These are phyloP conservation scores for Calvatia gigantea DNA, from an alignment of 768 basidiomycete genomes.

Conservation along the genomic window DNA sequence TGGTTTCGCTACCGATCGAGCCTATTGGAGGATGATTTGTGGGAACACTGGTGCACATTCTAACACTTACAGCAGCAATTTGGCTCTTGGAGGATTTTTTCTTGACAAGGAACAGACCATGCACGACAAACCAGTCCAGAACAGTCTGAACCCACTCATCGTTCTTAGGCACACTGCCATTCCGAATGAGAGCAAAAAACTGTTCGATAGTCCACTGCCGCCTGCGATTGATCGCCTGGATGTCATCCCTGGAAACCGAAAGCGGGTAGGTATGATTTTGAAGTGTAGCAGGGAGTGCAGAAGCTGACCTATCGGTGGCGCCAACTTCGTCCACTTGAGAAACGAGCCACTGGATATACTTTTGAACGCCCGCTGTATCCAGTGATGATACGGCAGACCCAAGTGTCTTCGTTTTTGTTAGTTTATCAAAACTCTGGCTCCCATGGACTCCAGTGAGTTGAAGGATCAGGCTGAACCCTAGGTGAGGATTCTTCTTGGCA, in stretches of 20 bases:
- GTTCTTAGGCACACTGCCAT: slow-evolving; percentile 72
- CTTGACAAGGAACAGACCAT: slow-evolving; percentile 76
- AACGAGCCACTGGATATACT: slow-evolving; percentile 72
- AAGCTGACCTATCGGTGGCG: slow-evolving; percentile 34
- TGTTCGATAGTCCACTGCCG: slow-evolving; percentile 88
- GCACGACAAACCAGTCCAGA: slow-evolving; percentile 77
- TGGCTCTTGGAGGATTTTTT: slow-evolving; percentile 70
- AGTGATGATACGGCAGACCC: slow-evolving; percentile 78
- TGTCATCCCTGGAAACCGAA: slow-evolving; percentile 42
- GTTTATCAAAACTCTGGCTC: slow-evolving; percentile 82
- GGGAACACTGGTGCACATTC: background rate
- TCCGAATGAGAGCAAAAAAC: slow-evolving; percentile 71
- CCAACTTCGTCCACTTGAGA: slow-evolving; percentile 51
- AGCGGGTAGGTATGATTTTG: no score
- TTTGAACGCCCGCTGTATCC: slow-evolving; percentile 69
- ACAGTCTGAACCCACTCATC: slow-evolving; percentile 75
- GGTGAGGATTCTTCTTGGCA: slow-evolving; percentile 69
- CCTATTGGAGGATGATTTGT: slow-evolving; percentile 33
- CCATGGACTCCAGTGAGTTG: slow-evolving; percentile 84
- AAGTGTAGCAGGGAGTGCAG: slow-evolving; percentile 5
- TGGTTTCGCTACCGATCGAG: slow-evolving; percentile 60
- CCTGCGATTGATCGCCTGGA: slow-evolving; percentile 48
- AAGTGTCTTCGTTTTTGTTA: slow-evolving; percentile 91
- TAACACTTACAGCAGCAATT: slow-evolving; percentile 50
- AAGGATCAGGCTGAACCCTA: slow-evolving; percentile 82